A percentile compares a stretch with the other conserved stretches of the same genome.
Conservation (phyloP, 2,329 filamentous ascomycete species). For the Alternaria burnsii region DNA sequence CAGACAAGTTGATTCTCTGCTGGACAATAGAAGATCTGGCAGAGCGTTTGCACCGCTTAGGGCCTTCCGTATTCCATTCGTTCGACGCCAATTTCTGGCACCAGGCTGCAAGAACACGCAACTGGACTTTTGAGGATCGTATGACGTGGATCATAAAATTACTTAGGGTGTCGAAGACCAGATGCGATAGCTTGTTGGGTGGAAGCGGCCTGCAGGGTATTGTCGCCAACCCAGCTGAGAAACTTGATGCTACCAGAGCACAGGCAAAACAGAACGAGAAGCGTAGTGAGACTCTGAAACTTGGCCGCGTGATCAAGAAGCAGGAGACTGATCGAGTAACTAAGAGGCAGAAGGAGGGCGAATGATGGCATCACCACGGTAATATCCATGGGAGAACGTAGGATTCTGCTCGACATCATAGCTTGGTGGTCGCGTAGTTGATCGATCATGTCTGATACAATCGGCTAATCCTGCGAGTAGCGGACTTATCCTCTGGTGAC, state of each 20-base stretch:
- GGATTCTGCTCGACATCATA: background rate
- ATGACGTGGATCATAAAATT: slow-evolving; percentile 1
- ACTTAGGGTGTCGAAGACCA: slow-evolving; percentile 6
- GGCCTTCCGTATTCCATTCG: background rate
- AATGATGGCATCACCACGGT: background rate
- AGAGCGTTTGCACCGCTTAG: slow-evolving; percentile 1
- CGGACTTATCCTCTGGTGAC: background rate
- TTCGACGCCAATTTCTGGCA: background rate
- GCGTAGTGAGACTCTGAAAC: slow-evolving; percentile 1
- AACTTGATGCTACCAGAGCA: background rate
- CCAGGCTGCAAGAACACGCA: background rate
- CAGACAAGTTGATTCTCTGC: slow-evolving; percentile 3
- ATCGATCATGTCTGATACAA: background rate
- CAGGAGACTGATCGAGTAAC: background rate
- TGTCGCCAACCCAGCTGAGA: slow-evolving; percentile 2
- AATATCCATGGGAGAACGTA: no score
- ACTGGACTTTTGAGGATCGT: slow-evolving; percentile 5
- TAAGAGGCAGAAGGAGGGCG: background rate
- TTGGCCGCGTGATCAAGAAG: background rate
- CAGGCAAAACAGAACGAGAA: slow-evolving; percentile 1
- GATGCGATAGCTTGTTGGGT: slow-evolving; percentile 11
- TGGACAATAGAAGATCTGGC: slow-evolving; percentile 8
- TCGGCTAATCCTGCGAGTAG: background rate
- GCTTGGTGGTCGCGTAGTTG: background rate
- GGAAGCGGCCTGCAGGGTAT: slow-evolving; percentile 2